Percentiles rank a stretch among this genome's conserved stretches.
These are phyloP conservation scores for Mortierella sp. DNA, from an alignment of 371 early-diverging fungal species.

Conservation along the genomic window DNA sequence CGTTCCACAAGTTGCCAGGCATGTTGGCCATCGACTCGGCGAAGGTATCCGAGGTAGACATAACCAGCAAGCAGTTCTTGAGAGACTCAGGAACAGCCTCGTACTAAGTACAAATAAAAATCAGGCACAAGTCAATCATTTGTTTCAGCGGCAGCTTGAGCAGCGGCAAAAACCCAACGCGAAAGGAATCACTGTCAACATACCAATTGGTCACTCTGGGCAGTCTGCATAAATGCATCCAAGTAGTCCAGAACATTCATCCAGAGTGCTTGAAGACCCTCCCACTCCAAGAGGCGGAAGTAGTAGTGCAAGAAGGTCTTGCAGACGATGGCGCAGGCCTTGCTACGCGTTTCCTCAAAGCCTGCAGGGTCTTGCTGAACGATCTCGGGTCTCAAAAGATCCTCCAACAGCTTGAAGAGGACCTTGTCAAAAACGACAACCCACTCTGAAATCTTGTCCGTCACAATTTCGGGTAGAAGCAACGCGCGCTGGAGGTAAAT, in stretches of 20 bases:
- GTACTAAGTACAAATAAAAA: slow-evolving; percentile 48
- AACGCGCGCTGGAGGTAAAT: slow-evolving; percentile 70
- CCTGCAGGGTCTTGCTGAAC: slow-evolving; percentile 63
- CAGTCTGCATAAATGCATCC: slow-evolving; percentile 58
- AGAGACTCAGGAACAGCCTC: slow-evolving; percentile 78
- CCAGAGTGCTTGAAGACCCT: slow-evolving; percentile 71
- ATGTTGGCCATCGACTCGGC: slow-evolving; percentile 36
- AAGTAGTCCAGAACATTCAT: slow-evolving; percentile 61
- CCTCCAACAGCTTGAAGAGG: slow-evolving; percentile 76
- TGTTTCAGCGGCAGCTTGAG: background rate
- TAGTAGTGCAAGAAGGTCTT: slow-evolving; percentile 78
- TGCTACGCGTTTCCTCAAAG: slow-evolving; percentile 70
- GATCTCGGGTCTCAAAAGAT: slow-evolving; percentile 72
- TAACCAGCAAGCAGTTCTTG: slow-evolving; percentile 82
- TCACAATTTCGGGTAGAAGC: slow-evolving; percentile 58
- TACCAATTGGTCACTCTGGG: slow-evolving; percentile 66
- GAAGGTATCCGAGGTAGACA: slow-evolving; percentile 70
- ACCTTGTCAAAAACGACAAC: slow-evolving; percentile 78
- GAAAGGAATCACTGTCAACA: slow-evolving; percentile 4
- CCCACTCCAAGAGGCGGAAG: slow-evolving; percentile 63
- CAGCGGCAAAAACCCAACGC: background rate
- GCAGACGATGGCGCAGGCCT: slow-evolving; percentile 71
- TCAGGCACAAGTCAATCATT: background rate
- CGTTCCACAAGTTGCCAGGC: slow-evolving; percentile 65
- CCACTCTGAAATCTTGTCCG: slow-evolving; percentile 60